Percentiles rank a stretch among this genome's conserved stretches.
phyloP scores from a whole-genome alignment of 768 basidiomycete species.

The Leccinum rimulosum region DNA sequence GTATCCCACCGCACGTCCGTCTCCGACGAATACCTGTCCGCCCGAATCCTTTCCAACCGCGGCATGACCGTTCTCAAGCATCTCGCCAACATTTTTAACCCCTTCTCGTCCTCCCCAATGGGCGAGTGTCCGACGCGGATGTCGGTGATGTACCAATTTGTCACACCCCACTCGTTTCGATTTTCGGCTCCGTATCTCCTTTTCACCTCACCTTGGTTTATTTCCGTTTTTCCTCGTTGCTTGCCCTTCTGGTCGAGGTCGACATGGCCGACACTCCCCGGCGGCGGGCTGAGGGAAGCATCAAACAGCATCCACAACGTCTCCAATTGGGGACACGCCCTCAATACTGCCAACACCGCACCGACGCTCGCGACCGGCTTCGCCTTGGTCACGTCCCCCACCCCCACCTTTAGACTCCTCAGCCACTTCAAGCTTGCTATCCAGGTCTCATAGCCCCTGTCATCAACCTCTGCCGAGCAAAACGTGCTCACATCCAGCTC shows the following conservation, averaged over 20 bases:
- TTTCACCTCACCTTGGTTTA: not conserved
- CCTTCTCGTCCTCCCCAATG: slow-evolving; percentile 13
- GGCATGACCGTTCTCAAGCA: slow-evolving; percentile 24
- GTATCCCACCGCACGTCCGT: slow-evolving; percentile 13
- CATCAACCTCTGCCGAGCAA: slow-evolving; percentile 19
- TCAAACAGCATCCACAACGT: slow-evolving; percentile 24
- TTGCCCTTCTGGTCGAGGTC: not conserved
- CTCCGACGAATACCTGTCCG: slow-evolving; percentile 14
- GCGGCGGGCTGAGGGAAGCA: slow-evolving; percentile 7
- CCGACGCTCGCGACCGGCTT: slow-evolving; percentile 18
- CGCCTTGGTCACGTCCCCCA: slow-evolving; percentile 15
- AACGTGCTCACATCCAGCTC: slow-evolving; percentile 23
- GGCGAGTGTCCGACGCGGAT: slow-evolving; percentile 25
- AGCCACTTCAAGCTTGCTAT: slow-evolving; percentile 10
- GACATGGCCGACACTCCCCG: not conserved
- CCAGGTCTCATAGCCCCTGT: slow-evolving; percentile 16
- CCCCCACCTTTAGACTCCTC: slow-evolving; percentile 21
- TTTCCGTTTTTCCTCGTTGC: not conserved
- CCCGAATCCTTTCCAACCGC: slow-evolving; percentile 18
- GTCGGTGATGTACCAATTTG: slow-evolving; percentile 15
- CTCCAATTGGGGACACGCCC: slow-evolving; percentile 17
- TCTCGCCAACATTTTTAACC: slow-evolving; percentile 6
- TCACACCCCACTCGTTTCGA: slow-evolving; percentile 18
- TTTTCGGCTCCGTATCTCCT: not conserved
- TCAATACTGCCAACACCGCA: slow-evolving; percentile 21